phyloP scores from a whole-genome alignment of 192 early-diverging fungal species.

The Jimgerdemannia flammicorona region DNA sequence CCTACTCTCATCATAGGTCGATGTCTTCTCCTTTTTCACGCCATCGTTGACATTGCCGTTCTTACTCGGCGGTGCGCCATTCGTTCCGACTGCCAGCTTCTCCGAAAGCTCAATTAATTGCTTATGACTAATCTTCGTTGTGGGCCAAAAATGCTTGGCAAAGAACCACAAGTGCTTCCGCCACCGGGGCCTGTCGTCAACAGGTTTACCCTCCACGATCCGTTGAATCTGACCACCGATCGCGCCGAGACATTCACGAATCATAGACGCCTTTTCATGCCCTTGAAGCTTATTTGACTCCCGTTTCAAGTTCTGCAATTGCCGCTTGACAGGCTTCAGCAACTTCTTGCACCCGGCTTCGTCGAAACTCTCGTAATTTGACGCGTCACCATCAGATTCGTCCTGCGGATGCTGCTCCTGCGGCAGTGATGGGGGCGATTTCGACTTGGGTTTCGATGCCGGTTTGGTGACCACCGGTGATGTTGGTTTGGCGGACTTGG shows the following conservation, averaged over 20 bases:
- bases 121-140: constrained; percentile 43
- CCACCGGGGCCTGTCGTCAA: constrained; percentile 15
- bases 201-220: constrained; percentile 23
- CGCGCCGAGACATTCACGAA: constrained; percentile 45
- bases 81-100: constrained; percentile 33
- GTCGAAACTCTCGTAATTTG: constrained; percentile 47
- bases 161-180: constrained; percentile 67
- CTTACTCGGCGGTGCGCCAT: constrained; percentile 12
- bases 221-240: constrained; percentile 57
- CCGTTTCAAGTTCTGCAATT: constrained; percentile 50
- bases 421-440: not conserved
- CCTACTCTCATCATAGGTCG: constrained; percentile 18
- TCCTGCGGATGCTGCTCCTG: constrained; percentile 12
- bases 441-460: not conserved
- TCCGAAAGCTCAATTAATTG: constrained; percentile 56
- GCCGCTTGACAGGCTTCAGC: constrained; percentile 62
- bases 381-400: constrained; percentile 35
- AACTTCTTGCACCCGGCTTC: constrained; percentile 62
- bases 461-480: constrained; percentile 16
- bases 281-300: constrained; percentile 31
- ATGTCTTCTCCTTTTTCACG: constrained; percentile 16
- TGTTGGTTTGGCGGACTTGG: constrained; percentile 18
- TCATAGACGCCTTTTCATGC: constrained; percentile 36
- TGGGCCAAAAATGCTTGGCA: constrained; percentile 66
- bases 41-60: constrained; percentile 16